These are phyloP conservation scores for Melampsora americana DNA, from an alignment of 1,284 basidiomycete species.

Conservation along the genomic window DNA sequence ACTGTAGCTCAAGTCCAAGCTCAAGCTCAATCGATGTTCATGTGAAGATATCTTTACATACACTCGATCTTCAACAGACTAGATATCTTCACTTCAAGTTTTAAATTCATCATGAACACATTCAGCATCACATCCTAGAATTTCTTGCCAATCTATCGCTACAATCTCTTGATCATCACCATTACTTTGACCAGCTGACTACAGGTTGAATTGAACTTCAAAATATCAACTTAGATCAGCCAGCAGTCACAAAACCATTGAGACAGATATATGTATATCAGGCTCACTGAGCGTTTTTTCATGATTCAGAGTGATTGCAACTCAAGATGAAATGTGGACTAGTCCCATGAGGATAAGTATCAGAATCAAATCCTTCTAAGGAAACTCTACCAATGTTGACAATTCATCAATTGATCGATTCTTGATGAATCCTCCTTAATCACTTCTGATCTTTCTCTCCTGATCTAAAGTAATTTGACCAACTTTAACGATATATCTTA, in stretches of 20 bases:
- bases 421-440: background rate
- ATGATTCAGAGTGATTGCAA: background rate
- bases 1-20: too few species aligned
- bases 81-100: too few species aligned
- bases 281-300: background rate
- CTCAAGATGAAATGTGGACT: background rate
- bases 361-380: background rate
- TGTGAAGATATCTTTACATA: too few species aligned
- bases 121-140: constrained; percentile 3
- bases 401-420: background rate
- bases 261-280: background rate
- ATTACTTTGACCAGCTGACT: background rate
- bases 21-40: too few species aligned
- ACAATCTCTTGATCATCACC: constrained; percentile 1
- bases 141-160: background rate
- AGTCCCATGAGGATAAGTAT: constrained; percentile 11
- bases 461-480: background rate
- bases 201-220: constrained; percentile 1
- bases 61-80: too few species aligned
- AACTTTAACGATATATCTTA: background rate
- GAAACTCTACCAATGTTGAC: background rate
- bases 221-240: background rate
- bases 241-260: background rate
- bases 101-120: too few species aligned
- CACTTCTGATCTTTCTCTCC: background rate